Conservation (phyloP, 202 grass and related monocot species). For the Zizania palustris region DNA sequence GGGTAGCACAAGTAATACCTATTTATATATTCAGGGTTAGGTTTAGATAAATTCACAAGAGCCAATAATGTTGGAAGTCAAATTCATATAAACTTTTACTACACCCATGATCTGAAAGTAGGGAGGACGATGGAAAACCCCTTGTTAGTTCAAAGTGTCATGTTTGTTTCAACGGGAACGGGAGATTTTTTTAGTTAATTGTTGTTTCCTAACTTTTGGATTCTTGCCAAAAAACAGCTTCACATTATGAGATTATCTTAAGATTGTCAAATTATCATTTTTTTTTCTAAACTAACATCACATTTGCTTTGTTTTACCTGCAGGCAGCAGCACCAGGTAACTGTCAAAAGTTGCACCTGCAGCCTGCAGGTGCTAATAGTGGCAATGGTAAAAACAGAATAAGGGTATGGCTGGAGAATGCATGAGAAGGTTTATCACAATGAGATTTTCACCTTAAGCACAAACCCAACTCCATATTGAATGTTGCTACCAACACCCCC, state of each 20-base stretch:
- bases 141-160: too few species aligned
- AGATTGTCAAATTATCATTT: not conserved
- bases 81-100: too few species aligned
- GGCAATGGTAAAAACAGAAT: not conserved
- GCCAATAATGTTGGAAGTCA: too few species aligned
- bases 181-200: too few species aligned
- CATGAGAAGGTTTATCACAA: not conserved
- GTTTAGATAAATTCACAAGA: too few species aligned
- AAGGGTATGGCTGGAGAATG: not conserved
- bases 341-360: not conserved
- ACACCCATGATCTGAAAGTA: too few species aligned
- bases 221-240: not conserved
- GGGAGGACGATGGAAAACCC: too few species aligned
- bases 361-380: not conserved
- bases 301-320: not conserved
- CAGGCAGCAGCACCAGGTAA: not conserved
- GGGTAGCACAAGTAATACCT: too few species aligned
- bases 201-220: too few species aligned
- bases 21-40: too few species aligned
- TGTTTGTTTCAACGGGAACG: too few species aligned
- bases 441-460: not conserved
- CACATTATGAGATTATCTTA: not conserved
- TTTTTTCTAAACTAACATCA: not conserved
- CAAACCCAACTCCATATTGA: conserved; percentile 11
- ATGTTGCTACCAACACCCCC: not conserved